Percentiles rank a stretch among this genome's conserved stretches.
phyloP scores from a whole-genome alignment of 2,329 filamentous ascomycete genomes.

The Cercospora berteroae region DNA sequence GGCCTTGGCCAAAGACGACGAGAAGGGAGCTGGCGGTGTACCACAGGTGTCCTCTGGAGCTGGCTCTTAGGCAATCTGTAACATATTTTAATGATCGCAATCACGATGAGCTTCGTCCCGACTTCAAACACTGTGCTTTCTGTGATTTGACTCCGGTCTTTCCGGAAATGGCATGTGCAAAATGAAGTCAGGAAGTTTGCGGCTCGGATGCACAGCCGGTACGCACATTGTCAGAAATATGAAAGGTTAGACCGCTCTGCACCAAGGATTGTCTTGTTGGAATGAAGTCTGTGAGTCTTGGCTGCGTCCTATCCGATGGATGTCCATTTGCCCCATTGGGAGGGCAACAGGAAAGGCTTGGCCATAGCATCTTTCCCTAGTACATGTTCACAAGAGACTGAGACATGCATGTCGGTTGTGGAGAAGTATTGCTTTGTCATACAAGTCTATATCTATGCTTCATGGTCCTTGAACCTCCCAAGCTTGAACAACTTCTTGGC shows the following conservation, averaged over 20 bases:
- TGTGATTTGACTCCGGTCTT: neutral
- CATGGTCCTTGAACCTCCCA: slow-evolving; percentile 27
- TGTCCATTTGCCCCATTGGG: neutral
- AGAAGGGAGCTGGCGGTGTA: slow-evolving; percentile 7
- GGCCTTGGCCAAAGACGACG: slow-evolving; percentile 30
- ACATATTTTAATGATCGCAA: neutral
- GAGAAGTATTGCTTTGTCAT: neutral
- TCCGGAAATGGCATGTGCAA: neutral
- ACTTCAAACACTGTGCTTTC: neutral
- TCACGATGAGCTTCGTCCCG: neutral
- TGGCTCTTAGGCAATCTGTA: neutral
- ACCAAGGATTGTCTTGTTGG: neutral
- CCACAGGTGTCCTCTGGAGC: slow-evolving; percentile 10
- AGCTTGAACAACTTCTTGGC: slow-evolving; percentile 34
- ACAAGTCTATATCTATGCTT: slow-evolving; percentile 4
- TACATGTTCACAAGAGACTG: neutral
- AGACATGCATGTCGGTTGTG: neutral
- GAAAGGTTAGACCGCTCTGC: neutral
- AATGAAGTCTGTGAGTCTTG: neutral
- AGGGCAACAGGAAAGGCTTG: neutral
- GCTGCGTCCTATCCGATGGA: neutral
- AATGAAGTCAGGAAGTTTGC: neutral
- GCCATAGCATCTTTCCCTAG: neutral
- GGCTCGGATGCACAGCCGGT: neutral
- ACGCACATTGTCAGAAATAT: neutral